These are phyloP conservation scores for Dillenia turbinata DNA, from an alignment of 164 flowering plant genomes.

Conservation along the genomic window DNA sequence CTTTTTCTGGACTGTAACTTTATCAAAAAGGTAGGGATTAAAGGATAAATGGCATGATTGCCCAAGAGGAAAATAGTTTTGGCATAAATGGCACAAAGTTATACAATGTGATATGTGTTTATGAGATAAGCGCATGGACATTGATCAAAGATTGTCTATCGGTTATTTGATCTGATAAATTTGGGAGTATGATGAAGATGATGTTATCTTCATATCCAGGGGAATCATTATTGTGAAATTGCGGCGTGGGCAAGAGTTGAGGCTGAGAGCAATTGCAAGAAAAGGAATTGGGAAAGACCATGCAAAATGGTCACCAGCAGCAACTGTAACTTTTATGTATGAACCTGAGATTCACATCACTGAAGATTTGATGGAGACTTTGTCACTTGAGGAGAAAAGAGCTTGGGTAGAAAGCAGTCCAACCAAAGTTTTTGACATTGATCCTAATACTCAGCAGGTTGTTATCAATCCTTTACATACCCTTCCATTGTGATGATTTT, in stretches of 20 bases:
- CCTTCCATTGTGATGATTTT: not conserved
- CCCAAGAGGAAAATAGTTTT: too few species aligned
- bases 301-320: constrained; percentile 99
- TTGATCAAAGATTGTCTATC: too few species aligned
- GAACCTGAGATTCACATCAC: constrained; percentile 87
- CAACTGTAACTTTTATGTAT: constrained; percentile 96
- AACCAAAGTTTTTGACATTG: constrained; percentile 86
- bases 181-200: not conserved
- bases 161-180: too few species aligned
- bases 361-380: constrained; percentile 83
- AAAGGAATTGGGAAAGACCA: constrained; percentile 98
- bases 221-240: constrained; percentile 95
- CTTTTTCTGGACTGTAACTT: too few species aligned
- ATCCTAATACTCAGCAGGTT: constrained; percentile 72
- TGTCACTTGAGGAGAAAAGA: constrained; percentile 69
- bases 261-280: constrained; percentile 90
- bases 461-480: not conserved
- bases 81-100: too few species aligned
- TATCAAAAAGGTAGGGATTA: too few species aligned
- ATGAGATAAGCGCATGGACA: too few species aligned
- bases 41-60: too few species aligned
- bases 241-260: constrained; percentile 89
- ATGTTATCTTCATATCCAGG: constrained; percentile 28
- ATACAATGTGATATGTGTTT: too few species aligned
- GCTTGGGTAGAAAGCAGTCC: constrained; percentile 84